These are phyloP conservation scores for Macroventuria anomochaeta DNA, from an alignment of 2,329 filamentous ascomycete species.

Conservation along the genomic window DNA sequence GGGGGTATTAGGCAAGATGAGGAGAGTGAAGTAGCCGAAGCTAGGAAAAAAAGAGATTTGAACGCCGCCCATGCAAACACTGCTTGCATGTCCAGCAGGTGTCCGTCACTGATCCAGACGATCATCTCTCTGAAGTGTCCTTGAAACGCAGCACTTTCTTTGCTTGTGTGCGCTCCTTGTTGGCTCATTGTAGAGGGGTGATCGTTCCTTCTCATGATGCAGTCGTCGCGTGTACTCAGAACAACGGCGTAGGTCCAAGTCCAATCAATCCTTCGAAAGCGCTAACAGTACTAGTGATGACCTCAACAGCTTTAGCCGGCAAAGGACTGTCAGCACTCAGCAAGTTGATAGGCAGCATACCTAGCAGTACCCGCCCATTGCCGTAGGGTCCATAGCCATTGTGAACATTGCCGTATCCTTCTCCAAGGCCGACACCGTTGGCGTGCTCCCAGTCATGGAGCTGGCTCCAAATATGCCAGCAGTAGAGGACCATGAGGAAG, in stretches of 20 bases:
- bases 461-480: background rate
- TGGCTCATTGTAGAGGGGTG: background rate
- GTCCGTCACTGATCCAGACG: too few species aligned
- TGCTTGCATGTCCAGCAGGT: too few species aligned
- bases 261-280: background rate
- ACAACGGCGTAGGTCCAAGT: background rate
- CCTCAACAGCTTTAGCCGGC: background rate
- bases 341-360: background rate
- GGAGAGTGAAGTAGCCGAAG: too few species aligned
- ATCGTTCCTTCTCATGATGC: background rate
- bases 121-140: too few species aligned
- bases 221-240: background rate
- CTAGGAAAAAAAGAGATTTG: too few species aligned
- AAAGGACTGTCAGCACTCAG: slow-evolving; percentile 1
- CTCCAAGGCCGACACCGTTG: slow-evolving; percentile 6
- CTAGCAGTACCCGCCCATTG: background rate
- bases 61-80: too few species aligned
- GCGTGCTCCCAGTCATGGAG: slow-evolving; percentile 3
- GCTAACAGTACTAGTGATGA: background rate
- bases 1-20: too few species aligned
- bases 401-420: background rate
- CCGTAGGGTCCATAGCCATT: background rate
- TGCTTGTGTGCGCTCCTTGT: background rate
- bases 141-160: background rate
- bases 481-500: background rate